Evolutionary conservation across 768 basidiomycete genomes (phyloP), one percentile per base, ranked within the genome.

Genomic region (Chlorophyllum brunneum): DNA sequence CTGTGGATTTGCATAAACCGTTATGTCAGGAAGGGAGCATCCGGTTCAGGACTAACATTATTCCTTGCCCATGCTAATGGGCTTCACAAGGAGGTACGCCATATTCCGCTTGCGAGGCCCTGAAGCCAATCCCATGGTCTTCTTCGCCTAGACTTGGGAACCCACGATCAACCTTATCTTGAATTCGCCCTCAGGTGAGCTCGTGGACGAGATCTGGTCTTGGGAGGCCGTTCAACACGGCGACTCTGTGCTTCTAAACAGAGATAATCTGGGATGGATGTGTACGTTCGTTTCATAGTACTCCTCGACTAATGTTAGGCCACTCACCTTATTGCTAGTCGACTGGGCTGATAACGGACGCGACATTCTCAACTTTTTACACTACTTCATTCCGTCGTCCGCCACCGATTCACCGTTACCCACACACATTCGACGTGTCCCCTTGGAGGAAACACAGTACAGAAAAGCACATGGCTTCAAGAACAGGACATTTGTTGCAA

Each of bases 181-280:
- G 2, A 64, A 73, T 24, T 70, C 68, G 1, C 60, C 70, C 18
- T 65, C 66, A n/a, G 67, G 63, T 1, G 48, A 57, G 10, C 11
- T 65, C 51, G 71, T 71, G 57, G 93, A 65, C 74, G 89, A 71
- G 81, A 73, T 94, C 1, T 95, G 92, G 92, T 62, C 80, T 0
- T 86, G 89, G 76, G 94, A 97, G 58, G 79, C 88, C 4, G 77
- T 85, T 3, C 85, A 92, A 54, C 91, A 95, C 55, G 94, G 92
- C 1, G 94, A 95, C 54, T 76, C 91, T n/a, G 85, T 77, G 0
- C 64, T 89, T 10, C 48, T 95, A 30, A 98, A 97, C 30, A 85
- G 88, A 85, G 64, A 59, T 82, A 70, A 36, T 8, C 6, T 47
- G 36, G 38, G 40, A 10, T 7, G 26, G 11, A 54, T 48, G 4